phyloP scores from a whole-genome alignment of 208 protist species.

The Herpetomonas tarakana region DNA sequence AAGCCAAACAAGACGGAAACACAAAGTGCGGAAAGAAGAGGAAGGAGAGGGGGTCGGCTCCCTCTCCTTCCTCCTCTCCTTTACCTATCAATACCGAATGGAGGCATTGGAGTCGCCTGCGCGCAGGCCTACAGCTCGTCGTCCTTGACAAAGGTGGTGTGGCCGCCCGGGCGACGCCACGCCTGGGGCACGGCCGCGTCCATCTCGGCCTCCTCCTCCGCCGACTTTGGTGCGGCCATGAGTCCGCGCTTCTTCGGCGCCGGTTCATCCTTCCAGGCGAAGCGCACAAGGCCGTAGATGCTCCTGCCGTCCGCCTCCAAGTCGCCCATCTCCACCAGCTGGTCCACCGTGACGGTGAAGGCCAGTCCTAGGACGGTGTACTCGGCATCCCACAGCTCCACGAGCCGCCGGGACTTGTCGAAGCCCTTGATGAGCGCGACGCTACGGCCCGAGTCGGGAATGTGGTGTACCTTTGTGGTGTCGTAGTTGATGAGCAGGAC shows the following conservation, averaged over 20 bases:
- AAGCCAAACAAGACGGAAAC: too few relatives aligned
- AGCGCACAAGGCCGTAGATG: slow-evolving; percentile 71
- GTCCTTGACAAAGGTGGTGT: slow-evolving; percentile 1
- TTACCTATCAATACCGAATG: too few relatives aligned
- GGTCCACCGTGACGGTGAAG: slow-evolving; percentile 45
- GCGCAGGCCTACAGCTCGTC: slow-evolving; percentile 5
- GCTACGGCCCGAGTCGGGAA: slow-evolving; percentile 61
- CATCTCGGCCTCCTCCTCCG: slow-evolving; percentile 46
- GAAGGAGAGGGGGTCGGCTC: too few relatives aligned
- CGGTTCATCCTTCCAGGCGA: slow-evolving; percentile 27
- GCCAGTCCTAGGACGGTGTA: slow-evolving; percentile 77
- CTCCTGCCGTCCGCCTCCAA: slow-evolving; percentile 73
- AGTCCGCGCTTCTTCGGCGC: slow-evolving; percentile 29
- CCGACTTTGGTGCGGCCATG: slow-evolving; percentile 39
- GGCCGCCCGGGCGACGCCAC: slow-evolving; percentile 6
- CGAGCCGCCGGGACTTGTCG: slow-evolving; percentile 54
- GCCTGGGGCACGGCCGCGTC: slow-evolving; percentile 12
- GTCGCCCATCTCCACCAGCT: slow-evolving; percentile 77
- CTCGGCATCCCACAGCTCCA: slow-evolving; percentile 83
- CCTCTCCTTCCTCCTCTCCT: too few relatives aligned
- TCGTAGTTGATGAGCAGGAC: slow-evolving; percentile 87
- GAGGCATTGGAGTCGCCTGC: too few relatives aligned
- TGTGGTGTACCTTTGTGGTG: slow-evolving; percentile 49
- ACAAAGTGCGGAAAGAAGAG: too few relatives aligned
- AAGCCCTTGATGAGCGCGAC: slow-evolving; percentile 73